Evolutionary conservation across 768 basidiomycete genomes (phyloP).

Genomic region (Lepiota venenata): DNA sequence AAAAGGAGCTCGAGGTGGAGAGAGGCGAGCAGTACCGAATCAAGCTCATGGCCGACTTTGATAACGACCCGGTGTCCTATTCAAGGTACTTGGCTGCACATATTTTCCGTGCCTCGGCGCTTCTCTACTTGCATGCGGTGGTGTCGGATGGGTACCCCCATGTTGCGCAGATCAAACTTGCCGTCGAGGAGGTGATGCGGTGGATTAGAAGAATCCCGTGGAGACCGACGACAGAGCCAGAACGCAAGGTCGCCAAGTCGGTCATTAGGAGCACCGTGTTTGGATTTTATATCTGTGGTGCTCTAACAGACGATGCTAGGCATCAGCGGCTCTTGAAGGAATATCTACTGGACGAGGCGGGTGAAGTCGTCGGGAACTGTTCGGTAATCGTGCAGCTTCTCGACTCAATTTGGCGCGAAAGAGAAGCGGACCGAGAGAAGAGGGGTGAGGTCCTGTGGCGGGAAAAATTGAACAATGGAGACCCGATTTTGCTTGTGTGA

Average conservation of each 20-base stretch:
- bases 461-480: conserved; percentile 50
- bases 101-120: conserved; percentile 72
- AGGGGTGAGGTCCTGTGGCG: conserved; percentile 41
- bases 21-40: conserved; percentile 11
- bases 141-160: conserved; percentile 70
- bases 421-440: conserved; percentile 17
- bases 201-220: conserved; percentile 38
- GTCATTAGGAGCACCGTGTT: conserved; percentile 80
- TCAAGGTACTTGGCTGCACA: conserved; percentile 46
- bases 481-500: conserved; percentile 46
- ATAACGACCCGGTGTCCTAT: conserved; percentile 24
- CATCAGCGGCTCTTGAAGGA: conserved; percentile 41
- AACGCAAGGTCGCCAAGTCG: conserved; percentile 36
- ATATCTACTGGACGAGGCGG: conserved; percentile 46
- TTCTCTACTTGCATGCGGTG: conserved; percentile 73
- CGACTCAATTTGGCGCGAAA: conserved; percentile 51
- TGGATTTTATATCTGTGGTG: conserved; percentile 70
- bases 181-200: conserved; percentile 50
- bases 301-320: conserved; percentile 50
- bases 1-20: conserved; percentile 28
- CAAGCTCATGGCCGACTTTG: conserved; percentile 18
- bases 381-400: conserved; percentile 51
- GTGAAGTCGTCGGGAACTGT: conserved; percentile 63
- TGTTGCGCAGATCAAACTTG: conserved; percentile 56
- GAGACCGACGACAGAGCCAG: conserved; percentile 18